Conservation (phyloP, 2,329 filamentous ascomycete species). For the Colletotrichum godetiae region DNA sequence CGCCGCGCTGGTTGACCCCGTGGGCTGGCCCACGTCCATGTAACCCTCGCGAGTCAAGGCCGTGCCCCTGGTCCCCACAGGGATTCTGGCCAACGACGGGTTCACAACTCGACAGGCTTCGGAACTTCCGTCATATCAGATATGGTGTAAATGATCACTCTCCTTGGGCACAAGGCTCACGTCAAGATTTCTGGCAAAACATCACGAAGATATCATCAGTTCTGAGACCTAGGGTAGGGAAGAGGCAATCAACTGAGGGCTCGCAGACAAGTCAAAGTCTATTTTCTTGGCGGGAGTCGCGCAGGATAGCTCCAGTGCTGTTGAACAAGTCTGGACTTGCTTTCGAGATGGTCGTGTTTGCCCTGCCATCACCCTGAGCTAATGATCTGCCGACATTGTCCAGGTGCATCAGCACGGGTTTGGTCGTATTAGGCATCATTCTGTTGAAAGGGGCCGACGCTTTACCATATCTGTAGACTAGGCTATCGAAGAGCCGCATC, state of each 20-base stretch:
- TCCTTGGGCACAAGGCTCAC: background rate
- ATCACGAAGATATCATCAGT: background rate
- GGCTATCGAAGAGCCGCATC: background rate
- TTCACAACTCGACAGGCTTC: background rate
- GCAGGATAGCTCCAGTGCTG: background rate
- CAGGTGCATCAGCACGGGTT: background rate
- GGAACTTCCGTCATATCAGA: background rate
- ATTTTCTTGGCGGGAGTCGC: background rate
- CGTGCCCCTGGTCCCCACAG: background rate
- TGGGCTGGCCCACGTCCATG: background rate
- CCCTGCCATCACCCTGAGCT: background rate
- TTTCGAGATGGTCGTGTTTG: background rate
- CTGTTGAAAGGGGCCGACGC: background rate
- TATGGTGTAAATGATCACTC: background rate
- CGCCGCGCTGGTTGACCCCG: background rate
- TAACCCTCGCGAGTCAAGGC: constrained; percentile 7
- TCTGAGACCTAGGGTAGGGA: background rate
- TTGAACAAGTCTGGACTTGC: background rate
- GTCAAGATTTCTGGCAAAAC: background rate
- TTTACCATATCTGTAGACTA: background rate
- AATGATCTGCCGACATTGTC: background rate
- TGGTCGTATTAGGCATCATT: background rate
- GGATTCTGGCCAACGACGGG: background rate
- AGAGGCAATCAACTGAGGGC: no score
- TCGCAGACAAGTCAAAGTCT: background rate